Evolutionary conservation across 2,329 filamentous ascomycete species (phyloP), one percentile per base, ranked within the genome.

Genomic region (Xylariaceae sp.): DNA sequence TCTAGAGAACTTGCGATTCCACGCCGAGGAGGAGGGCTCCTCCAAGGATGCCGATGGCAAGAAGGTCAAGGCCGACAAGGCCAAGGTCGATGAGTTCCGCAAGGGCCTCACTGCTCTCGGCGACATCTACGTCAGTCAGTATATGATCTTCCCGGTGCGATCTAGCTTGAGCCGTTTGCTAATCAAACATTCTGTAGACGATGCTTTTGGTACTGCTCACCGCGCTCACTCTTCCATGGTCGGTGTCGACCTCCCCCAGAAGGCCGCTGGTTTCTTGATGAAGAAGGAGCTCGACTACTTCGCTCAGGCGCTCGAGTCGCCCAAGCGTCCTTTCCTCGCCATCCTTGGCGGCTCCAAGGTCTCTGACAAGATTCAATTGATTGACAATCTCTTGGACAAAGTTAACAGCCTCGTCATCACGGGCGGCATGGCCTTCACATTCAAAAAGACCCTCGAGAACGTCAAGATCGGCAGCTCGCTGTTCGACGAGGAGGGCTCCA

Each of bases 241-340:
- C 66, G 94, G 94, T 68, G 83, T 97, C 60, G 86, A 97, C 62
- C 87, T 99, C 45, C 92, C 93, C 63, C 90, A 97, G 74, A 97
- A 96, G 81, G 94, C 94, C 10, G 90, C 93, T 51, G 94, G 94
- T 58, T 99, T 97, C 86, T 86, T 99, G 68, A 91, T 99, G 82
- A 99, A 99, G 88, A 99, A 97, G 82, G 94, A 99, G 77, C 88
- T 99, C 59, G 94, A 99, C 71, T 99, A 99, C 86, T 99, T 99
- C 71, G 94, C 94, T 60, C 84, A 97, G 80, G 94, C 91, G 38
- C 88, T 99, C 56, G 94, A 99, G 80, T 85, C 82, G 65, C 94
- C 94, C 57, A 82, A 95, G 78, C 87, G 93, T 51, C 94, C 94
- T 56, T 99, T 99, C 89, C 87, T 99, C 49, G 95, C 94, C 72